phyloP scores from a whole-genome alignment of 148 eudicot species.

The Cornus controversa region DNA sequence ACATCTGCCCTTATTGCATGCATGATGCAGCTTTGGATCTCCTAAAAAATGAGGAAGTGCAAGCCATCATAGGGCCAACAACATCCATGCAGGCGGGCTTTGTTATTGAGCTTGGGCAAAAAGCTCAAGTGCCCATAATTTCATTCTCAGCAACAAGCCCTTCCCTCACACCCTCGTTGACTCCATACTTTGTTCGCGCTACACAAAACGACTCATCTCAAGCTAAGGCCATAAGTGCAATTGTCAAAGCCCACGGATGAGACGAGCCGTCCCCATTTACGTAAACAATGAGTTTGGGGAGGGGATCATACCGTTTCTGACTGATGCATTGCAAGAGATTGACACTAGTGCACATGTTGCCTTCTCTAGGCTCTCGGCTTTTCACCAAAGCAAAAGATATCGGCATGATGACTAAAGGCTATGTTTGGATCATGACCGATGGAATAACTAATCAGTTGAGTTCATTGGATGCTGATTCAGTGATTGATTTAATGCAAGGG shows the following conservation, averaged over 20 bases:
- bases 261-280: conserved; percentile 35
- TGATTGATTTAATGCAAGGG: conserved; percentile 35
- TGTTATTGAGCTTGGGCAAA: conserved; percentile 26
- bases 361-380: conserved; percentile 27
- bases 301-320: conserved; percentile 32
- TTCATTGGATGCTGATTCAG: conserved; percentile 12
- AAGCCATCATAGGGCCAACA: conserved; percentile 39
- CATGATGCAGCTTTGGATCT: conserved; percentile 35
- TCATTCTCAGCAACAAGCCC: conserved; percentile 39
- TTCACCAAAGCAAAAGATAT: conserved; percentile 29
- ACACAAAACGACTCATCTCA: conserved; percentile 27
- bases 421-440: conserved; percentile 41
- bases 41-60: conserved; percentile 30
- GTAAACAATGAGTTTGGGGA: conserved; percentile 32
- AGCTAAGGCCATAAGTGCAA: conserved; percentile 30
- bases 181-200: conserved; percentile 30
- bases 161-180: conserved; percentile 18
- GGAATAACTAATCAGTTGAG: conserved; percentile 16
- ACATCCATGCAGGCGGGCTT: conserved; percentile 31
- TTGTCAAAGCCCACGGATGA: conserved; percentile 29
- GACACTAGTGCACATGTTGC: conserved; percentile 25
- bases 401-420: conserved; percentile 37
- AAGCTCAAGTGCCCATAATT: conserved; percentile 40
- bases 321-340: conserved; percentile 30
- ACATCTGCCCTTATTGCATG: neutral